Base-by-base conservation (phyloP, 768 basidiomycete species). In the Suillus subalutaceus region DNA sequence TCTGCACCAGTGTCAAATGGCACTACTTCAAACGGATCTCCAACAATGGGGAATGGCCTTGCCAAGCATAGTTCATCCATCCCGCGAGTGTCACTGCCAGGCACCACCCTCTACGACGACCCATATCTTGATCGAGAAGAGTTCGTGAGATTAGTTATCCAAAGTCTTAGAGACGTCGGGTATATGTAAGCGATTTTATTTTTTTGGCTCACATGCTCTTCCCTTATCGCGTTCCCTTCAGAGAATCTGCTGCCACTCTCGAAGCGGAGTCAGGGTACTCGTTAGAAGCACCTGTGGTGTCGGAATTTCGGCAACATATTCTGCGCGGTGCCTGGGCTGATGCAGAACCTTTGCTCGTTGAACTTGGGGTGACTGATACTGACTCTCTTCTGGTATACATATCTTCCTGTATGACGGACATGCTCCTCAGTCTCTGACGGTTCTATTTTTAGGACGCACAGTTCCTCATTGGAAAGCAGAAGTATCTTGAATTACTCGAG, bases 181-280 rank as follows among this genome's bases (percentile, higher is more conserved):
- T 90, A 90, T 68, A 80, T 81, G 88, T 90, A 71, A 77, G 88
- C 81, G 44, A 2, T 5, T 6, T 44, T 41, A n/a, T n/a, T 26
- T 44, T 41, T 52, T 56, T 62, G 40, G 58, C 23, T 66, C 53
- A 37, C 53, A 62, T 61, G 55, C 38, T 62, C 35, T 52, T 64
- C 58, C 70, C 67, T n/a, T 53, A 63, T 72, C 65, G 67, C 48
- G 65, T 66, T 50, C 56, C 65, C 38, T 71, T 66, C 73, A 98
- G 96, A 66, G 91, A 95, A 81, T 91, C 94, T 32, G 96, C 96
- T 32, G 86, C 89, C 20, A 91, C 90, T 2, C 84, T 98, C 63
- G 94, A 97, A 79, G 91, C 90, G 6, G 96, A 98, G 79, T 97
- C 96, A 9, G 96, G 96, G 7, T 97, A 93, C 78, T 81, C 87